Base-by-base conservation (phyloP, 176 grass and related monocot species). In the Alopecurus myosuroides region DNA sequence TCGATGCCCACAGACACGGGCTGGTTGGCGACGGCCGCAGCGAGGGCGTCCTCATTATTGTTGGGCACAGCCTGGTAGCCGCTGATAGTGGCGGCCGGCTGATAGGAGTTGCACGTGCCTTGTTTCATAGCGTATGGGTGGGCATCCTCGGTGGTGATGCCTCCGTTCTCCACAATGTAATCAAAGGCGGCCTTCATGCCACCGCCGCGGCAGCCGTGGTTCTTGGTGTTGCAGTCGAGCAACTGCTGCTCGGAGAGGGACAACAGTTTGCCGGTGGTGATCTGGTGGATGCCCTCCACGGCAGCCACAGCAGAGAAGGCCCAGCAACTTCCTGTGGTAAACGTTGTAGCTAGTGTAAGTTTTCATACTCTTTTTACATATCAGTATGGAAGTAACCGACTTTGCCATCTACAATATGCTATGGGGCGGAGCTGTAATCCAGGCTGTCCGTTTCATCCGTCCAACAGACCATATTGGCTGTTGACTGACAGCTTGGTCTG, bases 271-370 rank as follows among this genome's bases (percentile, higher is more conserved):
- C 85, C 77, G 11, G 49, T 75, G 10, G 1, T 53, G 46, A 87
- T 81, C 72, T 81, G n/a, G 33, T 69, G 57, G 12, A 81, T 81
- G 14, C 85, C 77, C 60, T 87, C 77, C 35, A 81, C 50, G 13
- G 77, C 85, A 35, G 85, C 77, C 42, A 10, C 85, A 23, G 74
- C 89, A 6, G 89, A 84, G 80, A 91, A 91, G 6, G 89, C 85
- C 89, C 80, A 91, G 45, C 89, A 91, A 39, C 79, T 48, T 11
- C 80, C 46, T n/a, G n/a, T n/a, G n/a, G n/a, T n/a, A n/a, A n/a
- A n/a, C n/a, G n/a, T n/a, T n/a, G n/a, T n/a, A n/a, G n/a, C n/a
- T n/a, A n/a, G n/a, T n/a, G n/a, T n/a, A n/a, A n/a, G n/a, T n/a
- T n/a, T n/a, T n/a, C n/a, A n/a, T n/a, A n/a, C n/a, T n/a, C n/a